phyloP scores from a whole-genome alignment of 208 protist species.

The Leishmania gerbilli region DNA sequence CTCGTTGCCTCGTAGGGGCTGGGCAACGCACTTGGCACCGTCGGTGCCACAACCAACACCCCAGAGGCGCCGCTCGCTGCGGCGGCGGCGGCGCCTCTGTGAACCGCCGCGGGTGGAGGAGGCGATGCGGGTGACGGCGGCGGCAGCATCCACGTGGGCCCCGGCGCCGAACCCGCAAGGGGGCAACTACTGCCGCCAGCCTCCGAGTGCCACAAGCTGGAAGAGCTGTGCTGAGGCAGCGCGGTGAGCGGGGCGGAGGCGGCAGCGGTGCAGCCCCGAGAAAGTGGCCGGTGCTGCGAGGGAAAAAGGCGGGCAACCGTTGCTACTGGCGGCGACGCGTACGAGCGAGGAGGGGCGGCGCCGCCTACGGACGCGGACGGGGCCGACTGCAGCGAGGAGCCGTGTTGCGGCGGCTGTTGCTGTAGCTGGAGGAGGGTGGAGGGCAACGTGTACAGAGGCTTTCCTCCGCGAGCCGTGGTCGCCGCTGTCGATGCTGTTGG shows the following conservation, averaged over 20 bases:
- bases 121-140: conserved; percentile 11
- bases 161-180: neutral
- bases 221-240: conserved; percentile 1
- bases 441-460: conserved; percentile 13
- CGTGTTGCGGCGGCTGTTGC: neutral
- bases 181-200: neutral
- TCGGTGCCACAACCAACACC: neutral
- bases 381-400: neutral
- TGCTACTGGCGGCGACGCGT: neutral
- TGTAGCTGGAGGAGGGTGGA: conserved; percentile 12
- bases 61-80: neutral
- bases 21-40: neutral
- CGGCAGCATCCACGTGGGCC: conserved; percentile 10
- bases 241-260: neutral
- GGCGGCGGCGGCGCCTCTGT: conserved; percentile 4
- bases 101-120: conserved; percentile 14
- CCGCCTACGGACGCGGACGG: neutral
- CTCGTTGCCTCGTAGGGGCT: neutral
- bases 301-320: neutral
- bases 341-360: neutral
- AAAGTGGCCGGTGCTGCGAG: neutral
- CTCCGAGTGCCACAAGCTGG: conserved; percentile 8
- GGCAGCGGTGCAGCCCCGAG: neutral
- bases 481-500: neutral
- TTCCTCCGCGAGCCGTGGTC: neutral